phyloP scores from a whole-genome alignment of 2,329 filamentous ascomycete genomes.

The Neofusicoccum parvum region DNA sequence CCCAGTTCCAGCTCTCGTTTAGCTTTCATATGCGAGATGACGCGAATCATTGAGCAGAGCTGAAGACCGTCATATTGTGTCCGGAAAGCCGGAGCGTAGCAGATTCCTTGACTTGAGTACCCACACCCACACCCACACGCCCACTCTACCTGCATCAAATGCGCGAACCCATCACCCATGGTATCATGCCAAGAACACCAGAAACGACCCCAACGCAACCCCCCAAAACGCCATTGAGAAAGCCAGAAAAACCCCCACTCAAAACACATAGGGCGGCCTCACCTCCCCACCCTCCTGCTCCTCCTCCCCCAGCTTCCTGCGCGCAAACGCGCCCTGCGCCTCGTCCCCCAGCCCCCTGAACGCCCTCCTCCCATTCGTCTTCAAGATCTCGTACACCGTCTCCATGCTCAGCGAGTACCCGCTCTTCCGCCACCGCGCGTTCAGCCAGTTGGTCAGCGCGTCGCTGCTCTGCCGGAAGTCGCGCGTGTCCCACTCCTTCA shows the following conservation, averaged over 20 bases:
- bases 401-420: slow-evolving; percentile 27
- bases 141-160: too few species aligned
- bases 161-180: too few species aligned
- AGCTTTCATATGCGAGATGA: too few species aligned
- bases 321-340: slow-evolving; percentile 33
- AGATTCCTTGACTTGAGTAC: too few species aligned
- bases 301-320: background rate
- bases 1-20: too few species aligned
- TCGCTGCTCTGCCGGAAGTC: slow-evolving; percentile 20
- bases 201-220: too few species aligned
- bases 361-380: slow-evolving; percentile 37
- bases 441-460: slow-evolving; percentile 16
- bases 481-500: slow-evolving; percentile 22
- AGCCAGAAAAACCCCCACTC: background rate
- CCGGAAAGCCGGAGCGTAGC: too few species aligned
- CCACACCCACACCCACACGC: too few species aligned
- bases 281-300: slow-evolving; percentile 2
- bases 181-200: too few species aligned
- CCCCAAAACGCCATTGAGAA: too few species aligned
- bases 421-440: slow-evolving; percentile 21
- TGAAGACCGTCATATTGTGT: background rate
- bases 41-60: background rate
- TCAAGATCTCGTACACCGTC: slow-evolving; percentile 38
- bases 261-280: background rate
- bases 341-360: slow-evolving; percentile 40